Evolutionary conservation across 164 flowering plant species (phyloP), one percentile per base, ranked within the genome.

Genomic region (Malania oleifera): DNA sequence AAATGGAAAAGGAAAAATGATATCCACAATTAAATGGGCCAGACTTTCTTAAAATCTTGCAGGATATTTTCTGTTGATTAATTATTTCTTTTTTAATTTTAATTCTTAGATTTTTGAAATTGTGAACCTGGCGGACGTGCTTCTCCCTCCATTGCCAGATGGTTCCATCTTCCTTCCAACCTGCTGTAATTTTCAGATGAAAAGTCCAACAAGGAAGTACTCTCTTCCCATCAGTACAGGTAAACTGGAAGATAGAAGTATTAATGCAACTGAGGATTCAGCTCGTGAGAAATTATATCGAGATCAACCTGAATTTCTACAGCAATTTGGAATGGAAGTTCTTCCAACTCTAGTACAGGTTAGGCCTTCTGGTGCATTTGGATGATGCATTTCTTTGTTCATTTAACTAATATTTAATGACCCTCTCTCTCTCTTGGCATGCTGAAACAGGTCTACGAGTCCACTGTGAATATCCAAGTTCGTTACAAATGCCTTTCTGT

Each of bases 81-180:
- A n/a, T n/a, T n/a, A n/a, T n/a, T n/a, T n/a, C n/a, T n/a, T n/a
- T n/a, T n/a, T n/a, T n/a, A n/a, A n/a, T n/a, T n/a, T n/a, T n/a
- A n/a, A n/a, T n/a, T n/a, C n/a, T 13, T 67, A 95, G 99, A 84
- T 95, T 60, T 89, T 89, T 76, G 96, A 91, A 78, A 89, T 91
- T 68, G 90, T 91, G 67, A 95, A 85, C 68, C 91, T 95, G 43
- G 96, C 98, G 67, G 85, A 95, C 72, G 99, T 91, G 80, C 98
- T 91, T 71, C 98, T 95, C 24, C 99, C 99, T 7, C 90, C 93
- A 25, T 69, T 91, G 59, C 98, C 99, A 18, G 87, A 84, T 75
- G 99, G 99, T 69, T 81, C 76, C 23, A 85, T 95, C 38, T 84
- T 95, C 35, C 86, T 95, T 51, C 97, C 99, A 13, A 25, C 75